A percentile compares a stretch with the other conserved stretches of the same genome.
Evolutionary conservation across 805 yeast species (phyloP).

Genomic region (Kuraishia molischiana): DNA sequence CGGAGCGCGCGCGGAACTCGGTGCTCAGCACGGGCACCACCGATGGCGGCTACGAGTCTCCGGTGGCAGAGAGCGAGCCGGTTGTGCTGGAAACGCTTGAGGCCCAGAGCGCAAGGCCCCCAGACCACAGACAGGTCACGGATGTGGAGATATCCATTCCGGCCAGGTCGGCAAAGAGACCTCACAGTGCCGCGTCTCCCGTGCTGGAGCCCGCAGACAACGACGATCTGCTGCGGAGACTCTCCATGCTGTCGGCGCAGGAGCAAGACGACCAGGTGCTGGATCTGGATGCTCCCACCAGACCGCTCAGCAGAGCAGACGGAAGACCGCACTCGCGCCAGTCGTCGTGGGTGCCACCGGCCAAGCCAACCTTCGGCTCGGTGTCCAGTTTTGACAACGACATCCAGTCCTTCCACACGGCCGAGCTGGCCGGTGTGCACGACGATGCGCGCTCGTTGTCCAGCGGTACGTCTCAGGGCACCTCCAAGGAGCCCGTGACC

Average conservation of each 20-base stretch:
- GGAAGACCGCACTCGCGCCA: neutral
- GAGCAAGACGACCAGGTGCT: neutral
- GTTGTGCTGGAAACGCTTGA: constrained; percentile 7
- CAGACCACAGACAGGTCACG: constrained; percentile 15
- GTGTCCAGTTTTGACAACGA: constrained; percentile 2
- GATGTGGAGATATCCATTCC: constrained; percentile 15
- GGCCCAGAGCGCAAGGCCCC: constrained; percentile 9
- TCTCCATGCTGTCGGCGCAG: neutral
- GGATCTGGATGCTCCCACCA: neutral
- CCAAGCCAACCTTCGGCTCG: neutral
- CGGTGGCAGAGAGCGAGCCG: constrained; percentile 7
- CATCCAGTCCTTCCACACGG: constrained; percentile 6
- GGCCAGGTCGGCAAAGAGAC: constrained; percentile 21
- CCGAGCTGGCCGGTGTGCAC: neutral
- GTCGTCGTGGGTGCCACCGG: neutral
- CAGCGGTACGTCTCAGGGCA: neutral
- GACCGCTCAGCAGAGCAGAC: neutral
- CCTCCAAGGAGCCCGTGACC: neutral
- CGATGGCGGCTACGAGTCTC: neutral
- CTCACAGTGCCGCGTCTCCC: constrained; percentile 5
- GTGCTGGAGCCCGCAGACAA: neutral
- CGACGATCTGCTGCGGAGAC: neutral
- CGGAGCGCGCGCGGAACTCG: constrained; percentile 2
- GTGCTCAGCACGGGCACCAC: neutral
- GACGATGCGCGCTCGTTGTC: neutral